Percentiles rank a stretch among this genome's conserved stretches.
phyloP scores from a whole-genome alignment of 2,329 filamentous ascomycete species.

The Ophiocordyceps unilateralis region DNA sequence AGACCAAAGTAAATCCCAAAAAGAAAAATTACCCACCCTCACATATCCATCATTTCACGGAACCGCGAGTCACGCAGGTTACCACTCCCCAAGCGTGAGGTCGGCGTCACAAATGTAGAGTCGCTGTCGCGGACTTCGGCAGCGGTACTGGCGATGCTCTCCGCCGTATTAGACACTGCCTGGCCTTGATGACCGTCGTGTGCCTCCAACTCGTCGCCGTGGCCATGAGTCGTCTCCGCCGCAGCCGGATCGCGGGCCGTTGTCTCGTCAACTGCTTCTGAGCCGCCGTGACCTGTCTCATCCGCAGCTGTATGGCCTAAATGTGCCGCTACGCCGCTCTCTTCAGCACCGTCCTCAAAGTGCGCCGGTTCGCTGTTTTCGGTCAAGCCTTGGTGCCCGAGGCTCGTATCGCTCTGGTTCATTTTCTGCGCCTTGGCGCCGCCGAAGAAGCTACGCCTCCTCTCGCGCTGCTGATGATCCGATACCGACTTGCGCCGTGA shows the following conservation, averaged over 20 bases:
- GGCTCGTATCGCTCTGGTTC: conserved; percentile 26
- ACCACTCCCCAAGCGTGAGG: conserved; percentile 25
- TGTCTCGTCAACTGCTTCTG: conserved; percentile 13
- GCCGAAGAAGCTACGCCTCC: conserved; percentile 28
- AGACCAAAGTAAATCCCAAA: too few relatives aligned
- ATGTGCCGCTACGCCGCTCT: too few relatives aligned
- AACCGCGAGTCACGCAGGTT: conserved; percentile 41
- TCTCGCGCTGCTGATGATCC: conserved; percentile 14
- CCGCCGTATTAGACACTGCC: neutral
- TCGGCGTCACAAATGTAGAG: conserved; percentile 3
- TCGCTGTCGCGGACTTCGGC: neutral
- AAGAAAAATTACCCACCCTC: too few relatives aligned
- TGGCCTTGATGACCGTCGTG: too few relatives aligned
- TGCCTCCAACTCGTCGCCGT: neutral
- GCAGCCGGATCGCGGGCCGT: conserved; percentile 7
- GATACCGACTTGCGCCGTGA: conserved; percentile 23
- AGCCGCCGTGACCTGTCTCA: neutral
- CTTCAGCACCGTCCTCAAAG: neutral
- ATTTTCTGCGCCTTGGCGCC: conserved; percentile 26
- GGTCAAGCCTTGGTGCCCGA: conserved; percentile 12
- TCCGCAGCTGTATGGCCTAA: conserved; percentile 3
- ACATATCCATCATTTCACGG: conserved; percentile 31
- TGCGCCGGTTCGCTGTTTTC: neutral
- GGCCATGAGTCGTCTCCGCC: neutral
- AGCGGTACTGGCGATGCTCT: conserved; percentile 3